Conservation (phyloP, 1,284 basidiomycete species). For the Ceratobasidium sp. region DNA sequence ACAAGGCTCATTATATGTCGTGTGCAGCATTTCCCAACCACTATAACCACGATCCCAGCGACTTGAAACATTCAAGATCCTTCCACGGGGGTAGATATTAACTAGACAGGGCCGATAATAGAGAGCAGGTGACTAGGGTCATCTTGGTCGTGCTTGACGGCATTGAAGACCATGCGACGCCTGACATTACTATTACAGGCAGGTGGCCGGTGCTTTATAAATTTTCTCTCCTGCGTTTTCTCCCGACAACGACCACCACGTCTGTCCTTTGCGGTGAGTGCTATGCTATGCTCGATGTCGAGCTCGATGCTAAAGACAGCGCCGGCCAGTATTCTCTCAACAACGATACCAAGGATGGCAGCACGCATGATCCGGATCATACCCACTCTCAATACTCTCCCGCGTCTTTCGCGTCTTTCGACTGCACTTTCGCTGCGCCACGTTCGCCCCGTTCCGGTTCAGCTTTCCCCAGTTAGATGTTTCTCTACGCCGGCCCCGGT, state of each 20-base stretch:
- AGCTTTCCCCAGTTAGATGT: neutral
- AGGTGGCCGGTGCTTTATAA: slow-evolving; percentile 44
- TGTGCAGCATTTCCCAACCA: neutral
- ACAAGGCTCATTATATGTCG: slow-evolving; percentile 2
- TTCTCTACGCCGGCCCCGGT: slow-evolving; percentile 37
- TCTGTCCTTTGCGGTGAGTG: slow-evolving; percentile 30
- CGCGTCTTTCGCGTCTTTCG: slow-evolving; percentile 25
- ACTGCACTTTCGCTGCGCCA: slow-evolving; percentile 36
- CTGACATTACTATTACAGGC: slow-evolving; percentile 45
- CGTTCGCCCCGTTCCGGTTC: slow-evolving; percentile 9
- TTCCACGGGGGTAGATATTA: neutral
- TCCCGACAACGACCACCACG: slow-evolving; percentile 28
- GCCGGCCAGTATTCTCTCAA: slow-evolving; percentile 13
- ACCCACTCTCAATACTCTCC: slow-evolving; percentile 1
- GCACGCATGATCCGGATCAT: slow-evolving; percentile 21
- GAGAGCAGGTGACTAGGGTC: slow-evolving; percentile 22
- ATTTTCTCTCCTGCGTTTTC: slow-evolving; percentile 39
- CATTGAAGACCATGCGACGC: slow-evolving; percentile 37
- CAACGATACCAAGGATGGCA: slow-evolving; percentile 18
- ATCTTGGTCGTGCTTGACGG: slow-evolving; percentile 43
- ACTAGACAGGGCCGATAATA: neutral
- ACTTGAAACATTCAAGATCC: neutral
- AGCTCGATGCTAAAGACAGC: slow-evolving; percentile 17
- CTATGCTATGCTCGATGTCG: neutral
- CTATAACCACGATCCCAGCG: neutral